Percentiles rank a stretch among this genome's conserved stretches.
These are phyloP conservation scores for Marasmius fiardii DNA, from an alignment of 1,284 basidiomycete species.

Conservation along the genomic window DNA sequence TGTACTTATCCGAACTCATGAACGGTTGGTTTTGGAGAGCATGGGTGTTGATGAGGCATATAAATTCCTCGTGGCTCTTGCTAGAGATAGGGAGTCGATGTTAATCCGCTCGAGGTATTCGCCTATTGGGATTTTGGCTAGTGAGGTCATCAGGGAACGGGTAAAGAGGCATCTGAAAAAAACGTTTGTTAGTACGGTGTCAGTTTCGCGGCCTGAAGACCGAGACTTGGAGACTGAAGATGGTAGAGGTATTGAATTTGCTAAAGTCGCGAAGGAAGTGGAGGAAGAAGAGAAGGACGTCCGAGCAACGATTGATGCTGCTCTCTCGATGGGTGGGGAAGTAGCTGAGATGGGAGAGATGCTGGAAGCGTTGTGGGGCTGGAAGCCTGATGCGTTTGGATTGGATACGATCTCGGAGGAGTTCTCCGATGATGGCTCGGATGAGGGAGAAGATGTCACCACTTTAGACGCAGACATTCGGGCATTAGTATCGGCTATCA, in stretches of 20 bases:
- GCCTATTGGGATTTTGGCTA: conserved; percentile 50
- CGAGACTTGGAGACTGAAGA: conserved; percentile 24
- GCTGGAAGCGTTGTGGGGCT: conserved; percentile 56
- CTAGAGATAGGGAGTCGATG: background rate
- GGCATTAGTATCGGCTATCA: conserved; percentile 50
- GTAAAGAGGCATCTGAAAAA: conserved; percentile 46
- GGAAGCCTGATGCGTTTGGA: conserved; percentile 25
- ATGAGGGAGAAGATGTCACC: conserved; percentile 19
- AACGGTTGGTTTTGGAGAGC: conserved; percentile 50
- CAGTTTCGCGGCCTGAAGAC: conserved; percentile 31
- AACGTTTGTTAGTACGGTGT: conserved; percentile 49
- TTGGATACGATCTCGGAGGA: conserved; percentile 17
- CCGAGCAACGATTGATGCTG: conserved; percentile 49
- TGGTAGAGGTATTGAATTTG: background rate
- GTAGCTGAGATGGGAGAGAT: conserved; percentile 48
- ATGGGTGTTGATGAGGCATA: conserved; percentile 49
- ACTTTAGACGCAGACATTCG: conserved; percentile 41
- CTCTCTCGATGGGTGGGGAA: conserved; percentile 57
- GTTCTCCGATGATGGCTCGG: no score
- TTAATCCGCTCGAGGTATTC: conserved; percentile 21
- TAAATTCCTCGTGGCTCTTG: conserved; percentile 27
- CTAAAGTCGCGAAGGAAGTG: conserved; percentile 21
- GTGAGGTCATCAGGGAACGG: conserved; percentile 43
- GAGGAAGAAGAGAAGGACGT: conserved; percentile 38
- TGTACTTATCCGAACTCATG: conserved; percentile 38